Percentiles rank a stretch among this genome's conserved stretches.
These are phyloP conservation scores for Musa itinerans DNA, from an alignment of 176 grass and related monocot species.

Conservation along the genomic window DNA sequence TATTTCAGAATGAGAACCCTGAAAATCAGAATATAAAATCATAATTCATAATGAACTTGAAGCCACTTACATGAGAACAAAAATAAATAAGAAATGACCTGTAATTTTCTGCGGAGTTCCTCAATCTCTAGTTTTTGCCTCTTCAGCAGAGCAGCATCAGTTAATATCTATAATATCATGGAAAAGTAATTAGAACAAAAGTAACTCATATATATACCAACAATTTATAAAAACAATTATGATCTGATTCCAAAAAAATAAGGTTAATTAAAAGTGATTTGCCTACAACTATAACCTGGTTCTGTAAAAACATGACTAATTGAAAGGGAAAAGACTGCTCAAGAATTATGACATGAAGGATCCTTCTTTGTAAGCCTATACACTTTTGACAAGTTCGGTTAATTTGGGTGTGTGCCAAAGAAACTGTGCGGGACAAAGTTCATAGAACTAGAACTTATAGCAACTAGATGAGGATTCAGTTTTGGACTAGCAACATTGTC, in stretches of 20 bases:
- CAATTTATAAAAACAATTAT: no score
- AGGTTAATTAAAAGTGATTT: neutral
- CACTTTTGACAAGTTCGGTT: neutral
- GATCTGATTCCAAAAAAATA: neutral
- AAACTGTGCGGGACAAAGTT: neutral
- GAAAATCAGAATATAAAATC: slow-evolving; percentile 9
- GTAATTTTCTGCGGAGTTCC: slow-evolving; percentile 69
- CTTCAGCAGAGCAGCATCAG: slow-evolving; percentile 88
- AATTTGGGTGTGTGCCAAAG: neutral
- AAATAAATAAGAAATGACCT: slow-evolving; percentile 39
- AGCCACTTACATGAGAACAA: neutral
- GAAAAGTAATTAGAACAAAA: neutral
- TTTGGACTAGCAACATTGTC: neutral
- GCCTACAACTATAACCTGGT: neutral
- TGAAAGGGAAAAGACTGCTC: neutral
- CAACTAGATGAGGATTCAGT: neutral
- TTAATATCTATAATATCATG: slow-evolving; percentile 47
- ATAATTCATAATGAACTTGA: neutral
- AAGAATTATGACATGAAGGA: neutral
- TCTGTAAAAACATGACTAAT: neutral
- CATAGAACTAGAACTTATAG: neutral
- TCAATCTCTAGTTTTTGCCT: slow-evolving; percentile 92
- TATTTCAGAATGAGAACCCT: slow-evolving; percentile 94
- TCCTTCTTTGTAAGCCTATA: neutral
- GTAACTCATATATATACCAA: neutral